Evolutionary conservation across 495 filamentous ascomycete species (phyloP), one percentile per base, ranked within the genome.

Genomic region (Podospora conica): DNA sequence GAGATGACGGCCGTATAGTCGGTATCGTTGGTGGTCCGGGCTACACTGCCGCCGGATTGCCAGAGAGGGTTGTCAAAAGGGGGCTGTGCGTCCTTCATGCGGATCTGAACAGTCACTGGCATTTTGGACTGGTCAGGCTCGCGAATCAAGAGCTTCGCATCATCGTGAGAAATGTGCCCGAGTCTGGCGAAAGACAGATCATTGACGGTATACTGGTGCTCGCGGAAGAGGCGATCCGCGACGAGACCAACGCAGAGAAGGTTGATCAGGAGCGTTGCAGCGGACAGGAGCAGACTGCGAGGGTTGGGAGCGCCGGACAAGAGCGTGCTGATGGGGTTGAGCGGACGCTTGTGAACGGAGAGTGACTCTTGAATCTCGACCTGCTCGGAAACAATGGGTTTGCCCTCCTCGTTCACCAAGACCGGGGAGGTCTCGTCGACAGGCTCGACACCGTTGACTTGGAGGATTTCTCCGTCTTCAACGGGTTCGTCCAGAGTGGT

Each of bases 151-250:
- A 98, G 75, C 63, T 86, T 92, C 18, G 95, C 95, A 20, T 86
- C 90, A 3, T 81, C 87, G 3, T 90, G 85, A 2, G 93, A 95
- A 24, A 97, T 88, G 74, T 93, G 92, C 15, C 95, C 95, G 29
- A 96, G 79, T 15, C 94, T 83, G 20, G 88, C 88, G 71, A 98
- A 96, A 0, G 91, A 87, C 11, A 95, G 82, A 67, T 96, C 88
- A n/a, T 89, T 74, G 23, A 78, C 87, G 0, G 87, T 85, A 74
- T 96, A 81, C 53, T 88, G 80, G 53, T 87, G 76, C 10, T 88
- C 90, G 15, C 88, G 84, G 68, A 90, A 90, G 10, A 93, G 81
- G 53, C 92, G 81, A 73, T 98, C 95, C 31, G 87, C 80, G 0
- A 87, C 82, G 68, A 92, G 82, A 10, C 85, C 75, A 15, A 91